Evolutionary conservation across 1,139 yeast genomes (phyloP), one percentile per base, ranked within the genome.

Genomic region (Pichia sp.): DNA sequence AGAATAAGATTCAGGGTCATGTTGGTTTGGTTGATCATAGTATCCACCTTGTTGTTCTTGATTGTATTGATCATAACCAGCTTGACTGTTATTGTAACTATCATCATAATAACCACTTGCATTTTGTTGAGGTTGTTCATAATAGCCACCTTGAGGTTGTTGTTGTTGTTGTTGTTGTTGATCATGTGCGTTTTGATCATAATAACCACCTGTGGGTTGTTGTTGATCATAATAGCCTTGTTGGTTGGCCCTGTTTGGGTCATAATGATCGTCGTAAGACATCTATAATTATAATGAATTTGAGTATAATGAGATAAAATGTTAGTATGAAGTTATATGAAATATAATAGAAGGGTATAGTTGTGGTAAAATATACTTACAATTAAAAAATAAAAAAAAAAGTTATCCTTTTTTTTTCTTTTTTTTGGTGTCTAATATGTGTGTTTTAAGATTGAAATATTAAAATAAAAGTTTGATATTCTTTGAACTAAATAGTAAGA

Each of bases 1-100:
- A 34, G 89, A 82, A 60, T 84, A 86, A 50, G 87, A 87, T 69
- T 85, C 95, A 16, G 84, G 84, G 62, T 81, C 86, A 56, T 79
- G 79, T 57, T 71, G 75, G 64, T 76, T 79, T 48, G 73, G 77
- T 63, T 78, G 83, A 59, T 77, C 80, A 58, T 75, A 70, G 64
- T 75, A 73, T 42, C 76, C 68, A 31, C 31, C 50, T 36, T 50
- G 48, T 48, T 50, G 55, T 30, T 48, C n/a, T n/a, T 22, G 45
- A 36, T 46, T 38, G 16, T 38, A 38, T 41, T 49, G 52, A 31
- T 49, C 48, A 30, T 46, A 45, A 25, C 42, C 39, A 6, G n/a
- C 34, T 36, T 49, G 49, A 38, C 43, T 42, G 10, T 44, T 29
- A 76, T 22, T 22, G 25, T 58, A 73, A 11, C 22, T 13, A 77